Percentiles rank a stretch among this genome's conserved stretches.
Evolutionary conservation across 2,329 filamentous ascomycete species (phyloP).

Genomic region (Pestalotiopsis sp.): DNA sequence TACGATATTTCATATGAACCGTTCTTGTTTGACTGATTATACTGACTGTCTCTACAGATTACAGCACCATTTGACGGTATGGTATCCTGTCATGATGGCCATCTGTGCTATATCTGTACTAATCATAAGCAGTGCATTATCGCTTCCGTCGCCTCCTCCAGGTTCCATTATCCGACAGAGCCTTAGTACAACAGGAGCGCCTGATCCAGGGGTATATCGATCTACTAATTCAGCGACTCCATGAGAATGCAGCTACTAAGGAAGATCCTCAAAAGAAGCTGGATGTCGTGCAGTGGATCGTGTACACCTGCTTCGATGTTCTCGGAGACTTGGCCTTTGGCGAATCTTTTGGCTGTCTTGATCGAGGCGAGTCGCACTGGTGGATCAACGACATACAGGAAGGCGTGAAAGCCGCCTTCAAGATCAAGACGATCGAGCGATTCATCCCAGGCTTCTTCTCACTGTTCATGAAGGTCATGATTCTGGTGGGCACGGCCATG

Average conservation of each 20-base stretch:
- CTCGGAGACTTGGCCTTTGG: conserved; percentile 26
- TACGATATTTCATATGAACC: not conserved
- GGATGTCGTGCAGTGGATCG: conserved; percentile 27
- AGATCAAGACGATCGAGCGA: not conserved
- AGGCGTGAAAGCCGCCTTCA: not conserved
- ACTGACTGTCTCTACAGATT: no score
- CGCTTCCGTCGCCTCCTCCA: not conserved
- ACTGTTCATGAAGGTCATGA: not conserved
- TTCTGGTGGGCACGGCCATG: no score
- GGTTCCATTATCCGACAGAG: not conserved
- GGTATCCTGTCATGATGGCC: no score
- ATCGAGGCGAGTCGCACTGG: not conserved
- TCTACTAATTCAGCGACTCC: not conserved
- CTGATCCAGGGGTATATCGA: not conserved
- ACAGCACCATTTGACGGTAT: no score
- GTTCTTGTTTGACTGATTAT: no score
- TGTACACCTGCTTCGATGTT: conserved; percentile 23
- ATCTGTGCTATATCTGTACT: not conserved
- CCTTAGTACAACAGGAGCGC: not conserved
- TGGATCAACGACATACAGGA: not conserved
- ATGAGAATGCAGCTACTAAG: not conserved
- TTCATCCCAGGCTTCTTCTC: not conserved
- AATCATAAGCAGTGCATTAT: not conserved
- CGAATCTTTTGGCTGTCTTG: not conserved
- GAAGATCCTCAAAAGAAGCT: not conserved